Conservation (phyloP, 1,284 basidiomycete genomes). For the Irpex sp. region DNA sequence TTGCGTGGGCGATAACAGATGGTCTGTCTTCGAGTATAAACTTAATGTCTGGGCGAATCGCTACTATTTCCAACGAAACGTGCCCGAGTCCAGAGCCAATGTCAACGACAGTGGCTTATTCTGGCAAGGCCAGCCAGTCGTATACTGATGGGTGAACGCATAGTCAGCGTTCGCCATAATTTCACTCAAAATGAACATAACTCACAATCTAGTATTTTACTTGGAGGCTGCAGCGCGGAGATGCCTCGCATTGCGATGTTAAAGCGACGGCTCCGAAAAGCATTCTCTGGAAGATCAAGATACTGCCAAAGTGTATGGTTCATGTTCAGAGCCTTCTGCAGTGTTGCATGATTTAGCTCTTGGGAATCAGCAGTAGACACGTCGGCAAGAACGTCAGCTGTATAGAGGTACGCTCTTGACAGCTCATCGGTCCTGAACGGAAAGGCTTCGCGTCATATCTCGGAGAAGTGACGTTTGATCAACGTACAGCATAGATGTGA, state of each 20-base stretch:
- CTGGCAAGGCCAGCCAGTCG: conserved; percentile 12
- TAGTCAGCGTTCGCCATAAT: neutral
- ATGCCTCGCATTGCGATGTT: conserved; percentile 4
- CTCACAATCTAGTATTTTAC: conserved; percentile 29
- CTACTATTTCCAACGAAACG: conserved; percentile 7
- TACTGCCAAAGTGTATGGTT: conserved; percentile 4
- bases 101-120: conserved; percentile 13
- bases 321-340: conserved; percentile 5
- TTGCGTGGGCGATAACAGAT: conserved; percentile 4
- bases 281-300: conserved; percentile 3
- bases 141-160: conserved; percentile 9
- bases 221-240: conserved; percentile 8
- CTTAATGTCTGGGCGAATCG: conserved; percentile 5
- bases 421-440: conserved; percentile 2
- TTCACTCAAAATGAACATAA: neutral
- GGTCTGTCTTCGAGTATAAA: conserved; percentile 17
- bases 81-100: conserved; percentile 16
- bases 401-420: conserved; percentile 1
- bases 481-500: conserved; percentile 3
- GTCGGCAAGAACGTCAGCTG: conserved; percentile 4
- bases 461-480: neutral
- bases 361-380: conserved; percentile 16
- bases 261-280: neutral
- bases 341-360: conserved; percentile 8
- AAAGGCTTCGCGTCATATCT: neutral